Base-by-base conservation (phyloP, 805 yeast genomes). In the Candida koratica region DNA sequence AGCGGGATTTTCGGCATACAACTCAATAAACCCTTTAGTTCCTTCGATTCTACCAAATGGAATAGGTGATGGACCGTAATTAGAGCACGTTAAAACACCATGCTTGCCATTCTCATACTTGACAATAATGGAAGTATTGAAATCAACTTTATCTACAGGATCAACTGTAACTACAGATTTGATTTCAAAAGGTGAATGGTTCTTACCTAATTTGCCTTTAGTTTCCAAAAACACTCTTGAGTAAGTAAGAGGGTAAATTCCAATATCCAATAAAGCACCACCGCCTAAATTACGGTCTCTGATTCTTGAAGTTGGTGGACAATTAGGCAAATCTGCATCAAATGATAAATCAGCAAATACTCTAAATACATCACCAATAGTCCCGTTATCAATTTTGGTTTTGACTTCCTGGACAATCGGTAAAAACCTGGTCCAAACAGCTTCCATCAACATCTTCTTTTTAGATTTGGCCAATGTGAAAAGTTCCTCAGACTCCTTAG, bases 241-340 rank as follows among this genome's bases (percentile, higher is more conserved):
- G 46, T 68, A 75, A 3, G 75, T 73, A 33, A 74, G 43, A 4
- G 73, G 55, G 42, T 77, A 77, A 32, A 75, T 64, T 2, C 81
- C 80, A 37, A 75, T 58, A 49, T 77, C 82, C 44, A 75, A 62
- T 30, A 75, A 48, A 1, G 78, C 71, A 15, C 83, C 81, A 10
- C 77, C 83, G 4, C 76, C 81, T 31, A 73, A 60, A 12, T 55
- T 52, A 4, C 64, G 68, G 48, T 70, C 65, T 37, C 69, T 55
- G 38, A 72, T 47, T 32, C 80, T 52, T 1, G 65, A 58, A 12
- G 43, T 35, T 3, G 43, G 19, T 3, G 67, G 63, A 28, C 60
- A 39, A 14, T 52, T 44, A 13, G 51, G 59, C n/a, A 64, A 39
- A 32, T 58, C 60, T 13, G 58, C 55, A 43, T 59, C 56, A 38